These are phyloP conservation scores for Kodamaea hsintzibuensis DNA, from an alignment of 805 yeast species.

Conservation along the genomic window DNA sequence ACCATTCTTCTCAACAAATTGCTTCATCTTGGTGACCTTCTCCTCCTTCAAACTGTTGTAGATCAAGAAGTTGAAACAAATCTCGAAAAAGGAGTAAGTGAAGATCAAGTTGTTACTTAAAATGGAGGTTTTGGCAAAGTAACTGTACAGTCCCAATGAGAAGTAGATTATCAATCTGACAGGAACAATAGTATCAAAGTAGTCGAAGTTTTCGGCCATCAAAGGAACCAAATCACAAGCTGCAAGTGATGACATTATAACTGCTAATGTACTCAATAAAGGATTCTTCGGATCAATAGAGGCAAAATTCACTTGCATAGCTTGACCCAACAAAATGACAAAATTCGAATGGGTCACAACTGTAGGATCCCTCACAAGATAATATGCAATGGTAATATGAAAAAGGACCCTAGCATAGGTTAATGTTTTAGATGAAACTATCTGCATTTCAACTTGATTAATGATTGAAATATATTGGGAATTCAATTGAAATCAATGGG, in stretches of 20 bases:
- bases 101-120: constrained; percentile 67
- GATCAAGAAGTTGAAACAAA: constrained; percentile 67
- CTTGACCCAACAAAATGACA: constrained; percentile 54
- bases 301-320: constrained; percentile 50
- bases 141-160: constrained; percentile 49
- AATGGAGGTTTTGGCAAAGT: constrained; percentile 43
- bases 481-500: background rate
- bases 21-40: constrained; percentile 48
- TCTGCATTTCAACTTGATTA: constrained; percentile 40
- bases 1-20: constrained; percentile 39
- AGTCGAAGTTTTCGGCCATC: constrained; percentile 43
- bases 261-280: constrained; percentile 49
- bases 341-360: constrained; percentile 46
- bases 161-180: constrained; percentile 53
- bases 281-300: constrained; percentile 39
- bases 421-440: constrained; percentile 50
- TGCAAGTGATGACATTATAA: constrained; percentile 46
- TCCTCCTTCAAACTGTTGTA: constrained; percentile 67
- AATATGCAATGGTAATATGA: constrained; percentile 45
- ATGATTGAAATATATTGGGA: background rate
- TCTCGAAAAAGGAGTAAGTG: constrained; percentile 59
- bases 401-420: constrained; percentile 49
- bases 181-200: constrained; percentile 64
- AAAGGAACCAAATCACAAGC: constrained; percentile 62
- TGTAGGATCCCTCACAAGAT: constrained; percentile 50